Conservation (phyloP, 371 early-diverging fungal genomes). For the Haplosporangium sp. region DNA sequence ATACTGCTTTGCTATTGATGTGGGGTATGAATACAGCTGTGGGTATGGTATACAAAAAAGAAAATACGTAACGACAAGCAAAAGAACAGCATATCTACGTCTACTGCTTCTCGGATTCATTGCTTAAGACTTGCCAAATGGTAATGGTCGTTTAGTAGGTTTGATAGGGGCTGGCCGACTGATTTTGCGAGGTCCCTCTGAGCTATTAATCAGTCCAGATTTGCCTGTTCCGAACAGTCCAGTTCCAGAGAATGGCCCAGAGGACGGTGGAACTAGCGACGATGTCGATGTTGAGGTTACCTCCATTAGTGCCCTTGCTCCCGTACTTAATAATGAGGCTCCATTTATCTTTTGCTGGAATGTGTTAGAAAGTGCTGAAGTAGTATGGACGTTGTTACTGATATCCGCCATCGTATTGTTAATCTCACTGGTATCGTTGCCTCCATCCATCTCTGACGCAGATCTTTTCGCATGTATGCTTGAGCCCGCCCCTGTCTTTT, state of each 20-base stretch:
- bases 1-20: neutral
- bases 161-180: constrained; percentile 27
- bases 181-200: constrained; percentile 49
- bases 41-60: constrained; percentile 16
- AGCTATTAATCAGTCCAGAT: constrained; percentile 27
- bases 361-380: constrained; percentile 1
- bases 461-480: constrained; percentile 21
- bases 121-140: constrained; percentile 15
- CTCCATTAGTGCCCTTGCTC: neutral
- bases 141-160: constrained; percentile 16
- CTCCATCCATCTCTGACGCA: constrained; percentile 27
- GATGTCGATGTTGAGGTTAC: neutral
- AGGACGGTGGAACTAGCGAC: constrained; percentile 4
- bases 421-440: neutral
- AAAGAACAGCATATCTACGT: neutral
- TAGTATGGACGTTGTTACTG: constrained; percentile 11
- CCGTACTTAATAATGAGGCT: neutral
- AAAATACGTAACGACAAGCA: neutral
- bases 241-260: constrained; percentile 5
- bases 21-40: constrained; percentile 1
- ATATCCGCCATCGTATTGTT: constrained; percentile 17
- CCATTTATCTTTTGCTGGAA: constrained; percentile 6
- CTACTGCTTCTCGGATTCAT: neutral
- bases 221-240: constrained; percentile 30
- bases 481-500: neutral